Percentiles rank a stretch among this genome's conserved stretches.
Conservation (phyloP, 805 yeast species). For the Cyberlindnera americana region DNA sequence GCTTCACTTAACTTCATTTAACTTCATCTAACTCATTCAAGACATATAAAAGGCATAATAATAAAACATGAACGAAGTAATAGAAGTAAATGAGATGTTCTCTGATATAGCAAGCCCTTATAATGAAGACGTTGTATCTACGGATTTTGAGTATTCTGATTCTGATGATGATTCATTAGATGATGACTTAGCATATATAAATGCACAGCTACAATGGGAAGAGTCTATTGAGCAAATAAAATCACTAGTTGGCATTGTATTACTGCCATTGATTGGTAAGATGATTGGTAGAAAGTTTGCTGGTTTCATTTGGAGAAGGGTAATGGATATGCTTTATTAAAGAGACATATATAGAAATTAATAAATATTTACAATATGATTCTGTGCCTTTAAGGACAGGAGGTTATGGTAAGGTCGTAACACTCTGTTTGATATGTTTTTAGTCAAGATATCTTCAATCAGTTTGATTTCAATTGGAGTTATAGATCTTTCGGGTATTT, state of each 20-base stretch:
- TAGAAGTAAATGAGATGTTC: no score
- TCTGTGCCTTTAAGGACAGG: slow-evolving; percentile 11
- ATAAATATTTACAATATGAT: slow-evolving; percentile 11
- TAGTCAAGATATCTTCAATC: slow-evolving; percentile 21
- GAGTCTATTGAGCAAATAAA: slow-evolving; percentile 58
- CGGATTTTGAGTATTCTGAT: slow-evolving; percentile 10
- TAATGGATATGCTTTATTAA: slow-evolving; percentile 19
- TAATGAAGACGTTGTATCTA: slow-evolving; percentile 3
- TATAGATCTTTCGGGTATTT: not conserved
- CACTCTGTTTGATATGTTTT: slow-evolving; percentile 20
- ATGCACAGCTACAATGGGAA: slow-evolving; percentile 73
- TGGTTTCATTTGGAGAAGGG: slow-evolving; percentile 28
- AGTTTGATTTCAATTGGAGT: slow-evolving; percentile 16
- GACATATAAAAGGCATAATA: no score
- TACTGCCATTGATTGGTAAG: slow-evolving; percentile 66
- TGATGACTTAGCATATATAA: slow-evolving; percentile 28
- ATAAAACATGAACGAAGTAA: no score
- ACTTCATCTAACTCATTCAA: no score
- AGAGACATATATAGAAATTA: not conserved
- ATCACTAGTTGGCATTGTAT: slow-evolving; percentile 53
- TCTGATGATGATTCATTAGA: slow-evolving; percentile 19
- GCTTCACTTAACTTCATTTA: no score
- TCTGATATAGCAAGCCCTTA: no score
- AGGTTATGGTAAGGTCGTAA: slow-evolving; percentile 23
- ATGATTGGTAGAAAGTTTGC: slow-evolving; percentile 62